Conservation (phyloP, 495 filamentous ascomycete genomes). For the Sordaria brevicollis region DNA sequence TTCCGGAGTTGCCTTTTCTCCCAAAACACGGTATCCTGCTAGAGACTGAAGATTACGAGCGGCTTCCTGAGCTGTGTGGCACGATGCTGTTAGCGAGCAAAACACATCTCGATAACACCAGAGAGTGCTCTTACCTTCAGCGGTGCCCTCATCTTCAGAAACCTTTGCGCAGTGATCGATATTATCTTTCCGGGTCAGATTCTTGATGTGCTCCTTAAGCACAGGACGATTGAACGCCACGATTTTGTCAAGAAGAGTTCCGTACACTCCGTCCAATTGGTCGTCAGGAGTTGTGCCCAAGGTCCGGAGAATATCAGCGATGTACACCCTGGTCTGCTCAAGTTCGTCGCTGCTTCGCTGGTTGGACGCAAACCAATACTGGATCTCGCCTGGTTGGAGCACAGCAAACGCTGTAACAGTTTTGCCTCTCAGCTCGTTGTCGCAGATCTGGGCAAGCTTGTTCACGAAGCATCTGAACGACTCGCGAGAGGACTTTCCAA, state of each 20-base stretch:
- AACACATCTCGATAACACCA: background rate
- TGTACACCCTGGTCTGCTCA: background rate
- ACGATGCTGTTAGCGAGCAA: background rate
- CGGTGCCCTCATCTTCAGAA: background rate
- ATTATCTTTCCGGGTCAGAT: background rate
- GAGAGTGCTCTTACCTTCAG: background rate
- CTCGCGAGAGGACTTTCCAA: background rate
- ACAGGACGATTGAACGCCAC: background rate
- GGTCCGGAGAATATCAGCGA: background rate
- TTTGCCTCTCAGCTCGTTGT: constrained; percentile 3
- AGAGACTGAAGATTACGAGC: background rate
- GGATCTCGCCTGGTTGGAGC: constrained; percentile 6
- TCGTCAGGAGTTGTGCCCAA: background rate
- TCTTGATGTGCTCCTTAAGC: background rate
- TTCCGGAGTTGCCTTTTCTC: background rate
- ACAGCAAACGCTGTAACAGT: constrained; percentile 14
- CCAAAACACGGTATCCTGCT: background rate
- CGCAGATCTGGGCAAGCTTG: constrained; percentile 19
- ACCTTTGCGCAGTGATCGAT: background rate
- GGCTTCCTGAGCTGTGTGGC: background rate
- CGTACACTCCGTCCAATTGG: background rate
- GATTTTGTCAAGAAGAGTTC: background rate
- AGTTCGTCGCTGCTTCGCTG: background rate
- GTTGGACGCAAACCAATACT: constrained; percentile 19
- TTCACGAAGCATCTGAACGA: constrained; percentile 15